A percentile compares a stretch with the other conserved stretches of the same genome.
These are phyloP conservation scores for Echeveria elegans DNA, from an alignment of 164 flowering plant genomes.

Conservation along the genomic window DNA sequence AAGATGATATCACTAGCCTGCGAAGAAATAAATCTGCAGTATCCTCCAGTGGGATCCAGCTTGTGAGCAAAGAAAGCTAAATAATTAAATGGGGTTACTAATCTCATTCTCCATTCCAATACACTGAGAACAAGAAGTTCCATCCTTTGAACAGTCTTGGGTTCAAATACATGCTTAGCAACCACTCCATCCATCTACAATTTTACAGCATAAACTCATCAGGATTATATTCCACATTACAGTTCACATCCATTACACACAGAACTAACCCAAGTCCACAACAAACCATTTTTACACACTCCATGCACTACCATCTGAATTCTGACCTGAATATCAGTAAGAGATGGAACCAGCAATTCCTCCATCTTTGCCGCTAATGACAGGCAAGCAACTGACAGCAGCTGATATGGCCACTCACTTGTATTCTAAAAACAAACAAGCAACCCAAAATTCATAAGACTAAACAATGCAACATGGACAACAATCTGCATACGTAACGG, in stretches of 20 bases:
- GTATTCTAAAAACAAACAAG: slow-evolving; percentile 11
- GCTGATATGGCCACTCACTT: slow-evolving; percentile 55
- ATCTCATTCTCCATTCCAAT: not conserved
- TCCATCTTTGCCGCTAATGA: slow-evolving; percentile 80
- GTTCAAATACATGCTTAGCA: not conserved
- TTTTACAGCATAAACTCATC: not conserved
- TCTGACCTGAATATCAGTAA: slow-evolving; percentile 40
- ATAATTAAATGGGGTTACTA: not conserved
- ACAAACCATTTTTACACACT: not conserved
- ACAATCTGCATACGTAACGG: not conserved
- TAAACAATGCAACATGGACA: not conserved
- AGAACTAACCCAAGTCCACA: not conserved
- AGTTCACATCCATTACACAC: not conserved
- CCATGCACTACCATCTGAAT: not conserved
- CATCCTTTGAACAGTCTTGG: slow-evolving; percentile 6
- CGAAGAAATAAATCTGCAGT: not conserved
- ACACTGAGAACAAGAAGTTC: slow-evolving; percentile 1
- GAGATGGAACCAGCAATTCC: slow-evolving; percentile 41
- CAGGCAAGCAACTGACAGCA: slow-evolving; percentile 60
- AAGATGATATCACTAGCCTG: slow-evolving; percentile 6
- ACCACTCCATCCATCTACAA: not conserved
- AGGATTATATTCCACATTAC: too few species aligned
- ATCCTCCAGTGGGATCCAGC: slow-evolving; percentile 6
- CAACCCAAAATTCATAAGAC: not conserved
- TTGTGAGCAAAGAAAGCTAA: not conserved